Evolutionary conservation across 306 rosid genomes (phyloP).

Genomic region (Rubus idaeus): DNA sequence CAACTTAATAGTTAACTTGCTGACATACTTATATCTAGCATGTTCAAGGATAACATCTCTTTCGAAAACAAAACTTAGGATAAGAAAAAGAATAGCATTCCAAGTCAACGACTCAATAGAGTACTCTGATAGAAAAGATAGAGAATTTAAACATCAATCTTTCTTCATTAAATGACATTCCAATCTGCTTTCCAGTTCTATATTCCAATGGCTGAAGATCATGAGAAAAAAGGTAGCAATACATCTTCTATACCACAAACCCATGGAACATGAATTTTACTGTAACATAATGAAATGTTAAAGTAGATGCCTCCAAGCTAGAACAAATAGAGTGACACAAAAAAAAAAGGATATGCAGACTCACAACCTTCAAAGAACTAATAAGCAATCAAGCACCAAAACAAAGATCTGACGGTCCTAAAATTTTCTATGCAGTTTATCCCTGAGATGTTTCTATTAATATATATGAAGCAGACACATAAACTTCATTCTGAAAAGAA

Average conservation of each 20-base stretch:
- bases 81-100: conserved; percentile 9
- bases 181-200: neutral
- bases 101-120: neutral
- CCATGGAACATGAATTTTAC: too few relatives aligned
- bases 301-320: neutral
- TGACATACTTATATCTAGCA: conserved; percentile 78
- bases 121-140: neutral
- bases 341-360: neutral
- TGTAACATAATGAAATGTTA: neutral
- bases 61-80: conserved; percentile 26
- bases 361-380: neutral
- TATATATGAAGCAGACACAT: neutral
- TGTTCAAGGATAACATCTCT: conserved; percentile 44
- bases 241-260: neutral
- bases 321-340: neutral
- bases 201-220: neutral
- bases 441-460: neutral
- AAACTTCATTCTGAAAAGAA: neutral
- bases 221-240: neutral
- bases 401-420: neutral
- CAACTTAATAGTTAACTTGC: conserved; percentile 83
- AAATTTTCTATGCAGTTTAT: neutral
- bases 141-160: neutral
- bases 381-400: neutral
- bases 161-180: neutral